Percentiles rank a stretch among this genome's conserved stretches.
Conservation (phyloP, 169 alveolate species). For the Besnoitia besnoiti region DNA sequence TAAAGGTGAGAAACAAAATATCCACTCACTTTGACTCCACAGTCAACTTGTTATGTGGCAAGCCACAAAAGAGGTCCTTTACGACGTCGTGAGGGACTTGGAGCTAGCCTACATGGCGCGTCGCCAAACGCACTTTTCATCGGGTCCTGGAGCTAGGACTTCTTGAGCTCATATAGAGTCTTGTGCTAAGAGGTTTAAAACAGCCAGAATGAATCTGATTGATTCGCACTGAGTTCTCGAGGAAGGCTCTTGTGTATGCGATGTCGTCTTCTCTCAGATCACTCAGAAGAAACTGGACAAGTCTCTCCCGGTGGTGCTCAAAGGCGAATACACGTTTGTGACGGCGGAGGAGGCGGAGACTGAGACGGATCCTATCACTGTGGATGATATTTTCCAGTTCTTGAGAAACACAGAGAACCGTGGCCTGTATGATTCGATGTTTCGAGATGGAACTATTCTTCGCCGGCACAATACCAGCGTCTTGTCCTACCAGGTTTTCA, state of each 20-base stretch:
- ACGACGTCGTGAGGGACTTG: too few species aligned
- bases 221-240: too few species aligned
- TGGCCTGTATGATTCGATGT: conserved; percentile 9
- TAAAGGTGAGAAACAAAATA: conserved; percentile 18
- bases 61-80: too few species aligned
- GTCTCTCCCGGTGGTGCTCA: background rate
- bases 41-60: too few species aligned
- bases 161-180: too few species aligned
- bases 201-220: too few species aligned
- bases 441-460: conserved; percentile 28
- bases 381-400: conserved; percentile 33
- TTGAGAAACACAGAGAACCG: conserved; percentile 32
- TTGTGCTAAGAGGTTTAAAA: too few species aligned
- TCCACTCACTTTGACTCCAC: too few species aligned
- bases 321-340: conserved; percentile 28
- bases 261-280: background rate
- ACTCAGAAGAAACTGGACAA: conserved; percentile 22
- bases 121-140: too few species aligned
- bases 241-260: too few species aligned
- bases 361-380: background rate
- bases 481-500: conserved; percentile 26
- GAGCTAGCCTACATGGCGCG: too few species aligned
- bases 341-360: conserved; percentile 36
- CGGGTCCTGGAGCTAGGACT: too few species aligned
- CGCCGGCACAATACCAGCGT: conserved; percentile 34